These are phyloP conservation scores for Rasamsonia emersonii DNA, from an alignment of 2,329 filamentous ascomycete genomes.

Conservation along the genomic window DNA sequence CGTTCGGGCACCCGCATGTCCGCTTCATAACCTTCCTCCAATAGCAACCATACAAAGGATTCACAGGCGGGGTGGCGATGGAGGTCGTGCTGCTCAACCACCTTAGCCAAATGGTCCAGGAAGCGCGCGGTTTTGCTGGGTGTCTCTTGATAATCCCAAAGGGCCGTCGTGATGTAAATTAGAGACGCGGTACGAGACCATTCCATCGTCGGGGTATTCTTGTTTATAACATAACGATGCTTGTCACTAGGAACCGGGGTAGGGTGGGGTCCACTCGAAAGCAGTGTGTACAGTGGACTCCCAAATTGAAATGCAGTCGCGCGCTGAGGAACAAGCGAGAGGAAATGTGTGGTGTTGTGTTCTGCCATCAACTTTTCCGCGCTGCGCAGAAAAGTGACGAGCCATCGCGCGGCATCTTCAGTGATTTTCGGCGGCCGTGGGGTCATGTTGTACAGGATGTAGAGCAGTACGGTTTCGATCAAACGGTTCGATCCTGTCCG, in stretches of 20 bases:
- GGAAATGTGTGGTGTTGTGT: conserved; percentile 20
- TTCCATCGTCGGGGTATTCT: conserved; percentile 23
- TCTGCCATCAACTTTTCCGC: conserved; percentile 26
- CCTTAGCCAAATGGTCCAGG: conserved; percentile 17
- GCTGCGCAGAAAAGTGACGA: conserved; percentile 27
- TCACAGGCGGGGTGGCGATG: conserved; percentile 29
- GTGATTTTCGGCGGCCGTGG: conserved; percentile 10
- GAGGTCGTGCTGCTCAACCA: conserved; percentile 23
- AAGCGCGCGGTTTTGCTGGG: conserved; percentile 24
- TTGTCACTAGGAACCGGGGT: conserved; percentile 26
- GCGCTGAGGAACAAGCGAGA: conserved; percentile 21
- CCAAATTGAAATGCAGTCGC: conserved; percentile 27
- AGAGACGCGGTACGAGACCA: conserved; percentile 28
- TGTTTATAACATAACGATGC: conserved; percentile 28
- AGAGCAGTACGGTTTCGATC: conserved; percentile 26
- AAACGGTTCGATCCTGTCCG: conserved; percentile 16
- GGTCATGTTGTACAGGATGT: conserved; percentile 23
- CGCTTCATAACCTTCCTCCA: conserved; percentile 27
- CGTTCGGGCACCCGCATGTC: conserved; percentile 29
- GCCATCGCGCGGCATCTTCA: conserved; percentile 17
- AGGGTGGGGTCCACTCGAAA: conserved; percentile 35
- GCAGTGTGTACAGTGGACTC: conserved; percentile 27
- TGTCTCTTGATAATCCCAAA: conserved; percentile 27
- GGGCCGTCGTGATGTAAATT: conserved; percentile 30
- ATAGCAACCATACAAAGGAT: conserved; percentile 31